Percentiles rank a stretch among this genome's conserved stretches.
phyloP scores from a whole-genome alignment of 345 rosid species.

The Aethionema arabicum region DNA sequence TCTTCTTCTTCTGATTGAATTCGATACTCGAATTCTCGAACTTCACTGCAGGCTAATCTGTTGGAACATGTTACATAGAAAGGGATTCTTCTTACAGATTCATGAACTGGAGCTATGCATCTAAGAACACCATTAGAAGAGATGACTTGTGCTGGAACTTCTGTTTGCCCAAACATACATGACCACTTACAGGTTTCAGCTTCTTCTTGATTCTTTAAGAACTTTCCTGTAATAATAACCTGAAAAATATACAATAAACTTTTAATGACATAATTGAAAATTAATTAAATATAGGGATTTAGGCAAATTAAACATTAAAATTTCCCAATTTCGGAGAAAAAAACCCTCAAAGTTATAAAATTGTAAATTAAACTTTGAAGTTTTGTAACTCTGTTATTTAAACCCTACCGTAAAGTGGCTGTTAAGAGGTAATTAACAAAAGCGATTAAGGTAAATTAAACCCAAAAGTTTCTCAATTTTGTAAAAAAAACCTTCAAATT shows the following conservation, averaged over 20 bases:
- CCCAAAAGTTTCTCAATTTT: too few species aligned
- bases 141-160: slow-evolving; percentile 83
- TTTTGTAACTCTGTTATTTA: too few species aligned
- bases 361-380: too few species aligned
- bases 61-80: slow-evolving; percentile 91
- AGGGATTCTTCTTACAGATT: slow-evolving; percentile 80
- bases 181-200: slow-evolving; percentile 64
- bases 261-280: too few species aligned
- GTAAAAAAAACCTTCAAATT: too few species aligned
- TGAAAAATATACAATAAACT: slow-evolving; percentile 20
- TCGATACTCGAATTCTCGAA: slow-evolving; percentile 87
- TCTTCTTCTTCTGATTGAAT: slow-evolving; percentile 27
- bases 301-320: too few species aligned
- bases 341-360: too few species aligned
- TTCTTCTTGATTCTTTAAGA: slow-evolving; percentile 60
- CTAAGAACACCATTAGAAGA: slow-evolving; percentile 81
- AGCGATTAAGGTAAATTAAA: too few species aligned
- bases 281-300: too few species aligned
- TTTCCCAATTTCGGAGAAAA: too few species aligned
- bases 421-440: too few species aligned
- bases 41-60: slow-evolving; percentile 93
- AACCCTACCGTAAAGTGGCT: too few species aligned
- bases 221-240: slow-evolving; percentile 76
- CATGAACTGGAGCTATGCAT: slow-evolving; percentile 63
- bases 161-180: slow-evolving; percentile 97